These are phyloP conservation scores for Phalaenopsis hybrid DNA, from an alignment of 116 monocot genomes.

Conservation along the genomic window DNA sequence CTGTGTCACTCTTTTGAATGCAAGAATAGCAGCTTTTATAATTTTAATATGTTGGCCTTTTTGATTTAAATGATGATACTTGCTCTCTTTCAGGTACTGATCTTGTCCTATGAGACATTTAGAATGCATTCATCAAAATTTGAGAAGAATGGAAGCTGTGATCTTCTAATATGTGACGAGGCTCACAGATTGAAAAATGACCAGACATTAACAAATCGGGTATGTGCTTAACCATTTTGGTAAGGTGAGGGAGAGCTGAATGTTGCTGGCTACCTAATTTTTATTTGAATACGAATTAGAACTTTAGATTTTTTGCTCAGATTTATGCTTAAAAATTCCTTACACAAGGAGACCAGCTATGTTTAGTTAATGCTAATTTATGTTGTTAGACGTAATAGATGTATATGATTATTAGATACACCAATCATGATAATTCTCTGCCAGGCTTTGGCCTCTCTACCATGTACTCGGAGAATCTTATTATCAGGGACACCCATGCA, in stretches of 20 bases:
- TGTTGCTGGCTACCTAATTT: not conserved
- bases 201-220: constrained; percentile 82
- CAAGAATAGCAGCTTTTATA: not conserved
- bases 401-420: not conserved
- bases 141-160: constrained; percentile 73
- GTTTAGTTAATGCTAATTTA: not conserved
- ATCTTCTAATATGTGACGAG: constrained; percentile 97
- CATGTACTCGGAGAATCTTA: constrained; percentile 75
- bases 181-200: constrained; percentile 97
- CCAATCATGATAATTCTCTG: constrained; percentile 5
- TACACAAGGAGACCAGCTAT: not conserved
- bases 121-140: constrained; percentile 94
- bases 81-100: constrained; percentile 53
- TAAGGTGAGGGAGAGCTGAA: not conserved
- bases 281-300: not conserved
- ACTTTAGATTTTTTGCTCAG: not conserved
- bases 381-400: not conserved
- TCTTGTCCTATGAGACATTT: constrained; percentile 96
- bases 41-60: not conserved
- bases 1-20: not conserved
- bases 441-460: constrained; percentile 88
- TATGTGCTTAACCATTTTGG: constrained; percentile 12
- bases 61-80: not conserved
- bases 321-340: not conserved
- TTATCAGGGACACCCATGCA: constrained; percentile 98